These are phyloP conservation scores for Rhodotorula sp. DNA, from an alignment of 1,284 basidiomycete genomes.

Conservation along the genomic window DNA sequence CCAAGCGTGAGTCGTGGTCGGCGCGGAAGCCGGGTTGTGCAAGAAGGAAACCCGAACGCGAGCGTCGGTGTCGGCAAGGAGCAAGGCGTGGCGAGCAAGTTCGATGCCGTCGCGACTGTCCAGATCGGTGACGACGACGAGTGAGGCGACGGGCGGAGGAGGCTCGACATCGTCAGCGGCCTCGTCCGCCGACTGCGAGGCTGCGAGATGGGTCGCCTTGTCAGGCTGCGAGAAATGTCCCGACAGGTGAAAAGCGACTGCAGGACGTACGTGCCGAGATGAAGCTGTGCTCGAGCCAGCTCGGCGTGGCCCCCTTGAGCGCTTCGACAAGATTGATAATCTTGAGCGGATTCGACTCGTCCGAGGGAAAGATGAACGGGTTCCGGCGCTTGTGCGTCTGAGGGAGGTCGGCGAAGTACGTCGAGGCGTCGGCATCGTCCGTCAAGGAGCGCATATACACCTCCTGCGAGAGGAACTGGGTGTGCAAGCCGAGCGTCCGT, in stretches of 20 bases:
- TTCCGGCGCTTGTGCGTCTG: constrained; percentile 69
- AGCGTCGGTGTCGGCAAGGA: constrained; percentile 54
- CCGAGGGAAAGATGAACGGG: constrained; percentile 62
- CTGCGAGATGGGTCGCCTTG: constrained; percentile 32
- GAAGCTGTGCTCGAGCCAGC: constrained; percentile 49
- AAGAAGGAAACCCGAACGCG: constrained; percentile 23
- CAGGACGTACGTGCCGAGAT: constrained; percentile 26
- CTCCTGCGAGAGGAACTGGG: constrained; percentile 50
- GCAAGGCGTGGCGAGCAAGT: constrained; percentile 64
- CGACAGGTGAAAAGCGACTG: not conserved
- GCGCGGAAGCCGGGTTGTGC: constrained; percentile 26
- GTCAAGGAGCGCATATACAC: constrained; percentile 64
- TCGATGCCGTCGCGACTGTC: constrained; percentile 62
- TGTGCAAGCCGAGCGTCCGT: constrained; percentile 11
- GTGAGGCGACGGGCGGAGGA: constrained; percentile 49
- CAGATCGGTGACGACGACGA: constrained; percentile 76
- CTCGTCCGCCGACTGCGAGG: constrained; percentile 40
- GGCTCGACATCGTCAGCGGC: constrained; percentile 42
- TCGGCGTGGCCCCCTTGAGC: constrained; percentile 51
- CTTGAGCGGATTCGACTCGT: constrained; percentile 54
- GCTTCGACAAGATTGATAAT: constrained; percentile 60
- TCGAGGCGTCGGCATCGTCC: constrained; percentile 62
- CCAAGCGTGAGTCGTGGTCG: constrained; percentile 9
- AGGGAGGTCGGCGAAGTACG: constrained; percentile 87
- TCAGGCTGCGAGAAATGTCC: constrained; percentile 5